Percentiles rank a stretch among this genome's conserved stretches.
These are phyloP conservation scores for Phytopythium cucurbitacearum DNA, from an alignment of 352 stramenopile genomes.

Conservation along the genomic window DNA sequence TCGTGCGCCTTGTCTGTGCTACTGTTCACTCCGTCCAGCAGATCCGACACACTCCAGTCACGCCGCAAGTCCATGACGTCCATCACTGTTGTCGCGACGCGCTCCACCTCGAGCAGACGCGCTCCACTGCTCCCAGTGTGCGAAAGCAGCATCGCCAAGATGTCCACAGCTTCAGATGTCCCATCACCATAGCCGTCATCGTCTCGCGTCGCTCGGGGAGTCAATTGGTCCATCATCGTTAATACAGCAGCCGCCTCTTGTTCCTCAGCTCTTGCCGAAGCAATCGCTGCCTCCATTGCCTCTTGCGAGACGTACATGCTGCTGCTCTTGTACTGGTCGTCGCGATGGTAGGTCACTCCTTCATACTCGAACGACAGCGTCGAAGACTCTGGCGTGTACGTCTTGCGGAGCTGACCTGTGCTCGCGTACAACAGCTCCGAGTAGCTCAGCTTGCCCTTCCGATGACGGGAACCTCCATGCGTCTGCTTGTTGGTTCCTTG, in stretches of 20 bases:
- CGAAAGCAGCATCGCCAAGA: not conserved
- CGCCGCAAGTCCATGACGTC: conserved; percentile 54
- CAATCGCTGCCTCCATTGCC: conserved; percentile 13
- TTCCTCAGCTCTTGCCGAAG: not conserved
- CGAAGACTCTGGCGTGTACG: conserved; percentile 75
- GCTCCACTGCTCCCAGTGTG: not conserved
- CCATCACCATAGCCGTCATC: not conserved
- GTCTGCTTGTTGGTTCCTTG: conserved; percentile 19
- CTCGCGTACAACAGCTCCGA: conserved; percentile 76
- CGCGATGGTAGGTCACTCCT: conserved; percentile 57
- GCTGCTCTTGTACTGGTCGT: conserved; percentile 79
- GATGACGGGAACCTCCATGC: conserved; percentile 27
- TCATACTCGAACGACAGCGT: conserved; percentile 77
- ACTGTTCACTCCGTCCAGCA: conserved; percentile 44
- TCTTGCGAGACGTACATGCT: conserved; percentile 75
- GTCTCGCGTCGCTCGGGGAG: not conserved
- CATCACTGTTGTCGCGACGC: conserved; percentile 43
- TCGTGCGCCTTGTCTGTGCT: conserved; percentile 2
- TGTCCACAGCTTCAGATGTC: not conserved
- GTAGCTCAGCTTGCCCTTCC: conserved; percentile 77
- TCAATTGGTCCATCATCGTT: not conserved
- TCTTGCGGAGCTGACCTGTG: conserved; percentile 77
- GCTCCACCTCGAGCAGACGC: conserved; percentile 21
- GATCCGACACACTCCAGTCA: conserved; percentile 47
- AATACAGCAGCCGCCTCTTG: not conserved